These are phyloP conservation scores for Exophiala spinifera DNA, from an alignment of 2,329 filamentous ascomycete genomes.

Conservation along the genomic window DNA sequence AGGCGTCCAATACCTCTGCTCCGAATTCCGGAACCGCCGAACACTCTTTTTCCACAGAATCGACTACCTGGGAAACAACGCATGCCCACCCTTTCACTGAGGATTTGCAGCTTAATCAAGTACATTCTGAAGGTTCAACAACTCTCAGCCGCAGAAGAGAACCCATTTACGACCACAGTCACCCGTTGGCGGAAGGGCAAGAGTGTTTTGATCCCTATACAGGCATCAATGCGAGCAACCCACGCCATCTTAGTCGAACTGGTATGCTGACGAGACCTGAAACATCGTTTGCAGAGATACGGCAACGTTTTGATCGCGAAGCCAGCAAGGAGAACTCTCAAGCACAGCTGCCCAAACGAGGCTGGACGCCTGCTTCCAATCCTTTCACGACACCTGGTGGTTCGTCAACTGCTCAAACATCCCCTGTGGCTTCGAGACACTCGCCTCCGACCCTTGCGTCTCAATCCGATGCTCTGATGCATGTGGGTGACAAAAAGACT, in stretches of 20 bases:
- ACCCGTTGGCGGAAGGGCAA: not conserved
- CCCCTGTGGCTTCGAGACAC: constrained; percentile 7
- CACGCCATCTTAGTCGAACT: constrained; percentile 1
- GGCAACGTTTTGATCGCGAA: constrained; percentile 10
- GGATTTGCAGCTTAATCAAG: not conserved
- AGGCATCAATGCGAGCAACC: not conserved
- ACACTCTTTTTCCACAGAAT: not conserved
- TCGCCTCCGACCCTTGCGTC: constrained; percentile 5
- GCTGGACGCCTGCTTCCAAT: constrained; percentile 16
- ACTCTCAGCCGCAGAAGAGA: not conserved
- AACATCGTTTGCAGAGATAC: constrained; percentile 21
- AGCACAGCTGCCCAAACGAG: constrained; percentile 2
- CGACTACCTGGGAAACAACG: not conserved
- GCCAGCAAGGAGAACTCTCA: constrained; percentile 6
- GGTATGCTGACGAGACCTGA: constrained; percentile 18
- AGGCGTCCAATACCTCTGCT: constrained; percentile 14
- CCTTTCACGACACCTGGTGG: constrained; percentile 14
- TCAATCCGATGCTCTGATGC: constrained; percentile 1
- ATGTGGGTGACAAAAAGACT: not conserved
- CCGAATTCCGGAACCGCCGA: constrained; percentile 2
- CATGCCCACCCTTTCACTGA: not conserved
- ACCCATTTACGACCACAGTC: not conserved
- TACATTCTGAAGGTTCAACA: not conserved
- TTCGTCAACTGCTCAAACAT: constrained; percentile 18
- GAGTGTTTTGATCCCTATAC: not conserved